These are phyloP conservation scores for Pistacia atlantica DNA, from an alignment of 345 rosid species.

Conservation along the genomic window DNA sequence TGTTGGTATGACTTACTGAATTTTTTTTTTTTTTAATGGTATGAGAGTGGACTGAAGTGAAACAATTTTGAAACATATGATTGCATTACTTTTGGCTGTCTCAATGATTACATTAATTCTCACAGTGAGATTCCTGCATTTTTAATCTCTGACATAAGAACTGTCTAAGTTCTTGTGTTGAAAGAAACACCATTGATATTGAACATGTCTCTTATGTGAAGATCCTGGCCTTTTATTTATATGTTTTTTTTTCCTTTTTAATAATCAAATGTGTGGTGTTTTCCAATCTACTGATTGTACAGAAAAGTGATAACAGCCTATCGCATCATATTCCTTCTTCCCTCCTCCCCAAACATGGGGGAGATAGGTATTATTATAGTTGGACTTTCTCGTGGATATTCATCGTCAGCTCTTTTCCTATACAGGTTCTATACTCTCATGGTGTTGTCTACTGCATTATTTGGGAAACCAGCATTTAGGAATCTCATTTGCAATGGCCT, in stretches of 20 bases:
- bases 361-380: not conserved
- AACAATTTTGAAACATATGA: not conserved
- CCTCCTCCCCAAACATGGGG: not conserved
- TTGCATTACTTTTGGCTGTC: not conserved
- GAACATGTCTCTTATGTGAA: no score
- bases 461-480: slow-evolving; percentile 91
- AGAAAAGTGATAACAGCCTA: not conserved
- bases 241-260: not conserved
- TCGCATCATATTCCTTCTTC: not conserved
- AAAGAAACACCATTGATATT: no score
- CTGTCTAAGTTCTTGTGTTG: no score
- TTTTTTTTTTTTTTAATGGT: not conserved
- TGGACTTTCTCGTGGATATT: not conserved
- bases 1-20: not conserved
- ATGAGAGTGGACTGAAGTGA: not conserved
- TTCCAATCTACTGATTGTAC: not conserved
- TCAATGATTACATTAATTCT: not conserved
- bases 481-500: slow-evolving; percentile 98
- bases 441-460: slow-evolving; percentile 98
- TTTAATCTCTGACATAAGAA: not conserved
- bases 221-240: not conserved
- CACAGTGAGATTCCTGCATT: not conserved
- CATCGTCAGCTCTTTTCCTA: not conserved
- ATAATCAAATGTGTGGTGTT: not conserved
- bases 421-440: slow-evolving; percentile 96